phyloP scores from a whole-genome alignment of 768 basidiomycete species.

The Mycena chlorophos region DNA sequence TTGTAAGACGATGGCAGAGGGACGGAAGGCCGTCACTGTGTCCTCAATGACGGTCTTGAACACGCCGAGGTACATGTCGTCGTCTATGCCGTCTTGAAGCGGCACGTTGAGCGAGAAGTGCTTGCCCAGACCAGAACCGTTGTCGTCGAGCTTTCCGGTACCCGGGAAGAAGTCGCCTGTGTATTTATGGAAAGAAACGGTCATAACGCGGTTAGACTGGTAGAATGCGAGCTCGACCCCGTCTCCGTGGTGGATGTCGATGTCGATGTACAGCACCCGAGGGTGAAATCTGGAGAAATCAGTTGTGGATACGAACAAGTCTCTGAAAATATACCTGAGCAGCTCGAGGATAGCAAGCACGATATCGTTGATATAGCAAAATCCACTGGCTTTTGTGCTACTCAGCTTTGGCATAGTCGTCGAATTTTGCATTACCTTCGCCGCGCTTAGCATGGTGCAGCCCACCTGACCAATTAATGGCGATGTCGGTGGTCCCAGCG shows the following conservation, averaged over 20 bases:
- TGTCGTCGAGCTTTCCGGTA: too few relatives aligned
- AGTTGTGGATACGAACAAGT: background rate
- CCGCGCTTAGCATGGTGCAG: slow-evolving; percentile 97
- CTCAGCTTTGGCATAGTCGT: slow-evolving; percentile 98
- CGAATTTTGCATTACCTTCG: slow-evolving; percentile 98
- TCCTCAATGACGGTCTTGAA: slow-evolving; percentile 98
- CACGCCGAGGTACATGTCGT: slow-evolving; percentile 91
- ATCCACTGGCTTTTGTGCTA: too few relatives aligned
- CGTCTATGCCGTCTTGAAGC: slow-evolving; percentile 92
- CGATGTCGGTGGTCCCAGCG: slow-evolving; percentile 87
- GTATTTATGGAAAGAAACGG: slow-evolving; percentile 99
- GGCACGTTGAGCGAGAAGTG: slow-evolving; percentile 96
- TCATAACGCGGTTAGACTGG: slow-evolving; percentile 96
- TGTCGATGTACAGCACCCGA: slow-evolving; percentile 97
- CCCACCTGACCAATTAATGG: slow-evolving; percentile 98
- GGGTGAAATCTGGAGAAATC: slow-evolving; percentile 69
- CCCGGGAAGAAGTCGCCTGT: slow-evolving; percentile 98
- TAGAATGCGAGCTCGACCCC: slow-evolving; percentile 99
- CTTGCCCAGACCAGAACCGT: slow-evolving; percentile 86
- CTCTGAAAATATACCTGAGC: slow-evolving; percentile 55
- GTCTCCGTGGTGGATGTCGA: slow-evolving; percentile 98
- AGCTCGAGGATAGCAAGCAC: slow-evolving; percentile 93
- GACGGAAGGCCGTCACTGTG: slow-evolving; percentile 84
- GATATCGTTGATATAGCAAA: too few relatives aligned
- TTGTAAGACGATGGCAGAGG: slow-evolving; percentile 89